phyloP scores from a whole-genome alignment of 1,284 basidiomycete species.

The Limonomyces culmigenus region DNA sequence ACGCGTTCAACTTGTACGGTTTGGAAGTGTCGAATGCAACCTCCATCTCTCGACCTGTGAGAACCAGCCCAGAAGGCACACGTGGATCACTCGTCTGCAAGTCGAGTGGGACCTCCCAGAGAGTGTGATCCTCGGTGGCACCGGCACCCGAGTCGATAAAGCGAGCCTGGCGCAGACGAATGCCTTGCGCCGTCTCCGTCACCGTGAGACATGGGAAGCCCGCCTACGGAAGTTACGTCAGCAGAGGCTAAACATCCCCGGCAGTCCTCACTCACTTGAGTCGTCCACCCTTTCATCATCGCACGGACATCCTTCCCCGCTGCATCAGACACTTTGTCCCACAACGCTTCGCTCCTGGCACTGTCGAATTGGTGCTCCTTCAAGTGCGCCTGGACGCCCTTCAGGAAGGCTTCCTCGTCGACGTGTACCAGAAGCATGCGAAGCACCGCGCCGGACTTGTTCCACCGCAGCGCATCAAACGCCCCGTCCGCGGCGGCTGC shows the following conservation, averaged over 20 bases:
- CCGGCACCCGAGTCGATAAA: conserved; percentile 81
- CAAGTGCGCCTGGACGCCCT: conserved; percentile 83
- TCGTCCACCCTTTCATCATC: conserved; percentile 89
- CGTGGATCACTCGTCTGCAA: conserved; percentile 47
- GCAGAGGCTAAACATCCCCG: neutral
- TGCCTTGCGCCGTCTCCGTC: conserved; percentile 57
- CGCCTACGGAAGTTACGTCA: conserved; percentile 26
- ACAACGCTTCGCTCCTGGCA: conserved; percentile 77
- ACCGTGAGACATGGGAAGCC: conserved; percentile 85
- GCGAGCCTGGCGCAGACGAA: conserved; percentile 76
- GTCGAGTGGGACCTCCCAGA: conserved; percentile 73
- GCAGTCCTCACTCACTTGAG: conserved; percentile 37
- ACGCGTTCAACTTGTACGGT: conserved; percentile 80
- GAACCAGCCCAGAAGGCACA: conserved; percentile 49
- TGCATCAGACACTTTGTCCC: conserved; percentile 74
- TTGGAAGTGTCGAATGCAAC: conserved; percentile 56
- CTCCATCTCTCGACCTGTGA: conserved; percentile 54
- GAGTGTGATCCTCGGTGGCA: conserved; percentile 59
- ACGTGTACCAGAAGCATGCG: conserved; percentile 87
- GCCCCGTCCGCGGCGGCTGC: no score
- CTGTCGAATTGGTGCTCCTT: conserved; percentile 78
- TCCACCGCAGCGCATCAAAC: conserved; percentile 78
- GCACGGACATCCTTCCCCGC: conserved; percentile 62
- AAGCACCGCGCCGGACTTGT: conserved; percentile 76
- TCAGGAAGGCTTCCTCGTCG: conserved; percentile 78